These are phyloP conservation scores for Gelatoporia subvermispora DNA, from an alignment of 768 basidiomycete genomes.

Conservation along the genomic window DNA sequence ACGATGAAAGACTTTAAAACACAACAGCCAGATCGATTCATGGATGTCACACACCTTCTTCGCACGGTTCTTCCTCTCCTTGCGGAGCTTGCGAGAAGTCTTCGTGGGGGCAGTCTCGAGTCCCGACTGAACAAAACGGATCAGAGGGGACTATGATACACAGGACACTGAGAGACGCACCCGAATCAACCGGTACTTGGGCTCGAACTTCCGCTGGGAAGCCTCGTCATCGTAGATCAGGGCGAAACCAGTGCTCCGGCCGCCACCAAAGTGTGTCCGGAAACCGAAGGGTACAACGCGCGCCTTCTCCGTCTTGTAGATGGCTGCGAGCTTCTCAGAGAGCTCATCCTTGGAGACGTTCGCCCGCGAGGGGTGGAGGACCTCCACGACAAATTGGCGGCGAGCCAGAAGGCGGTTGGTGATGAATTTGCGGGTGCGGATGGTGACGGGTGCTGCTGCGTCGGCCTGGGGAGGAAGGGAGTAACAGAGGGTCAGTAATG, in stretches of 20 bases:
- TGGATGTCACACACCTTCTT: conserved; percentile 80
- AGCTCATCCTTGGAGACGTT: conserved; percentile 93
- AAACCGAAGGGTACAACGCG: conserved; percentile 94
- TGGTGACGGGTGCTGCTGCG: conserved; percentile 79
- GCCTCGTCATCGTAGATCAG: conserved; percentile 96
- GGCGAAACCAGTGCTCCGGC: conserved; percentile 93
- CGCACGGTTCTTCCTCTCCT: conserved; percentile 98
- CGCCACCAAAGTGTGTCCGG: conserved; percentile 96
- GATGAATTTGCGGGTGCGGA: conserved; percentile 99
- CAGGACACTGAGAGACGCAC: conserved; percentile 45
- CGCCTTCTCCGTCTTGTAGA: conserved; percentile 91
- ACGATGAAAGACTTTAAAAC: conserved; percentile 1
- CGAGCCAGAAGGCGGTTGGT: conserved; percentile 96
- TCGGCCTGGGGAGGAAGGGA: conserved; percentile 52
- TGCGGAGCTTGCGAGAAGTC: conserved; percentile 94
- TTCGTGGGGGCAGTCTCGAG: conserved; percentile 76
- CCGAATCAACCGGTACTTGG: conserved; percentile 89
- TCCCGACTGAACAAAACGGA: conserved; percentile 46
- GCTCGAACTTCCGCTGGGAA: conserved; percentile 95
- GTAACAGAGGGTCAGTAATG: conserved; percentile 8
- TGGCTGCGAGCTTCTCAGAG: conserved; percentile 81
- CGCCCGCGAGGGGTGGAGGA: conserved; percentile 92
- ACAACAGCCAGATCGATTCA: too few species aligned
- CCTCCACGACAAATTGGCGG: conserved; percentile 92
- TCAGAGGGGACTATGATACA: not conserved